Percentiles rank a stretch among this genome's conserved stretches.
Evolutionary conservation across 768 basidiomycete genomes (phyloP).

Genomic region (Boletus reticulatus): DNA sequence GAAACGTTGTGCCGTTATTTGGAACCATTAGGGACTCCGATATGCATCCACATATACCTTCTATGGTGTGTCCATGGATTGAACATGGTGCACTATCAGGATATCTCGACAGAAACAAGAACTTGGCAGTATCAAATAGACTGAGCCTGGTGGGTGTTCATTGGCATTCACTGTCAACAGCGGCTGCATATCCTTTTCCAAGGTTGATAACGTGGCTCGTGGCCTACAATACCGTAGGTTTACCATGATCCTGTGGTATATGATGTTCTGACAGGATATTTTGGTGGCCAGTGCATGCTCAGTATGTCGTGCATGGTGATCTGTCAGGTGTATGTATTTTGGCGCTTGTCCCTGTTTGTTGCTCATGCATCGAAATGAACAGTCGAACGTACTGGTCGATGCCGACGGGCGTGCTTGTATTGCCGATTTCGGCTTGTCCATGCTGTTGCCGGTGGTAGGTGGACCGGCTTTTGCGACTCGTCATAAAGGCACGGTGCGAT

Average conservation of each 20-base stretch:
- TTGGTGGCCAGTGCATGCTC: not conserved
- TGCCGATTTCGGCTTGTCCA: slow-evolving; percentile 10
- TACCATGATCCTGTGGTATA: not conserved
- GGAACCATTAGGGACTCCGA: not conserved
- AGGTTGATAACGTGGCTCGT: not conserved
- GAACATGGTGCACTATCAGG: not conserved
- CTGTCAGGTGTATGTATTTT: not conserved
- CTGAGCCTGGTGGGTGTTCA: not conserved
- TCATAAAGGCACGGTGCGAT: not conserved
- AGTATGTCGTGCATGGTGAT: not conserved
- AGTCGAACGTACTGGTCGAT: slow-evolving; percentile 1
- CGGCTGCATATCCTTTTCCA: not conserved
- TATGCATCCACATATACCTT: not conserved
- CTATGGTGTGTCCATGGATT: not conserved
- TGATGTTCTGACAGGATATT: not conserved
- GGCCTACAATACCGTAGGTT: slow-evolving; percentile 1
- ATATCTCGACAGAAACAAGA: not conserved
- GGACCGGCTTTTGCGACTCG: not conserved
- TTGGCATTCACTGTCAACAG: not conserved
- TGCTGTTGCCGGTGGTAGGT: not conserved
- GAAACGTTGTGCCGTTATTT: not conserved
- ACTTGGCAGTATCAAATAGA: not conserved
- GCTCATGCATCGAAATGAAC: not conserved
- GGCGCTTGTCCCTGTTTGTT: not conserved
- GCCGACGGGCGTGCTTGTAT: not conserved